phyloP scores from a whole-genome alignment of 805 yeast species.

The Candida adriatica region DNA sequence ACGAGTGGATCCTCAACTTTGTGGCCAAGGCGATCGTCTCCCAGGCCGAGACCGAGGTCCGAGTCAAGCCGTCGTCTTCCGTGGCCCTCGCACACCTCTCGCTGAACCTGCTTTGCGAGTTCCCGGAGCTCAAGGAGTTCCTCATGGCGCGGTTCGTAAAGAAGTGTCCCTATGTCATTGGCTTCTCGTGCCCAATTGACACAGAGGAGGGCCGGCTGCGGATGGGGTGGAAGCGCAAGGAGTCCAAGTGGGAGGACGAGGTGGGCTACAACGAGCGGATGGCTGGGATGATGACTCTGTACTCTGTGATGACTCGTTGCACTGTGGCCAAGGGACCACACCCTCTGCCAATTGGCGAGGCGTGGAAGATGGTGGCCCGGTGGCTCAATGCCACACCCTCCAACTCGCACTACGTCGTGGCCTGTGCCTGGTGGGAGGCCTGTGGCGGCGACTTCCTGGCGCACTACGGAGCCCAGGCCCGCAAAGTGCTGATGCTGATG shows the following conservation, averaged over 20 bases:
- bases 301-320: too few relatives aligned
- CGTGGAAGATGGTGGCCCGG: slow-evolving; percentile 75
- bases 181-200: slow-evolving; percentile 66
- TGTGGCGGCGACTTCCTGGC: slow-evolving; percentile 48
- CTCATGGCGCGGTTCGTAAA: slow-evolving; percentile 76
- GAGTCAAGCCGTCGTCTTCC: slow-evolving; percentile 71
- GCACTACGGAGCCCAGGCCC: slow-evolving; percentile 64
- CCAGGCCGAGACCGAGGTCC: slow-evolving; percentile 90
- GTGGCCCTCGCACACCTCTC: slow-evolving; percentile 72
- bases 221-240: slow-evolving; percentile 81
- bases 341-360: slow-evolving; percentile 49
- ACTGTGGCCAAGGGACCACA: slow-evolving; percentile 56
- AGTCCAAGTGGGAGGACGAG: slow-evolving; percentile 42
- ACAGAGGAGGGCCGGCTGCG: slow-evolving; percentile 74
- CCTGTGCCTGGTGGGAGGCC: slow-evolving; percentile 91
- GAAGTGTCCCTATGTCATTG: slow-evolving; percentile 85
- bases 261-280: slow-evolving; percentile 77
- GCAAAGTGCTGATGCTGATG: slow-evolving; percentile 46
- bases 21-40: slow-evolving; percentile 79
- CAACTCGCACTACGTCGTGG: slow-evolving; percentile 64
- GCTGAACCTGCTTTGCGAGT: slow-evolving; percentile 41
- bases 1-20: slow-evolving; percentile 70
- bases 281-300: slow-evolving; percentile 78
- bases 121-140: slow-evolving; percentile 34
- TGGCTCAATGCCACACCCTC: slow-evolving; percentile 50